Percentiles rank a stretch among this genome's conserved stretches.
Evolutionary conservation across 2,329 filamentous ascomycete species (phyloP).

Genomic region (Botrytis aclada): DNA sequence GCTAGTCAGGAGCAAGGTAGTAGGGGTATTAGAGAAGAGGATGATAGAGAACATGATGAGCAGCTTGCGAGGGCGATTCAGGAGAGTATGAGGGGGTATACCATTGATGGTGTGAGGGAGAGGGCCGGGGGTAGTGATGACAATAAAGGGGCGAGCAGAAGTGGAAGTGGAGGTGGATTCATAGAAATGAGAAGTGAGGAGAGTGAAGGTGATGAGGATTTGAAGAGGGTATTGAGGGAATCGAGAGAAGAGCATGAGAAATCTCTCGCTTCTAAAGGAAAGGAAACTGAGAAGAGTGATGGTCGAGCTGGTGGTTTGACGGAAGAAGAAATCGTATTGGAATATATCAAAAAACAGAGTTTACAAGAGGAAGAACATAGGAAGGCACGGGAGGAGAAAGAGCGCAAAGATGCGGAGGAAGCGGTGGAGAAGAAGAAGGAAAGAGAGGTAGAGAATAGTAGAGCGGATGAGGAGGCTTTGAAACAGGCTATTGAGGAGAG

Average conservation of each 20-base stretch:
- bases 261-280: not conserved
- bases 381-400: slow-evolving; percentile 20
- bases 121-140: not conserved
- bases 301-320: slow-evolving; percentile 34
- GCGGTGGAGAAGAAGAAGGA: slow-evolving; percentile 12
- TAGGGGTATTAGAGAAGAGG: slow-evolving; percentile 20
- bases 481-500: slow-evolving; percentile 55
- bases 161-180: slow-evolving; percentile 6
- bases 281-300: not conserved
- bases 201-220: slow-evolving; percentile 30
- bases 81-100: slow-evolving; percentile 44
- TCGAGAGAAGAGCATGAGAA: slow-evolving; percentile 31
- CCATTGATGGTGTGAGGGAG: slow-evolving; percentile 1
- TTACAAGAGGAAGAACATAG: slow-evolving; percentile 60
- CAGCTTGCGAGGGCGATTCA: slow-evolving; percentile 56
- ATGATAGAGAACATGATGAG: slow-evolving; percentile 56
- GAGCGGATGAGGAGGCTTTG: slow-evolving; percentile 55
- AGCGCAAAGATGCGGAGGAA: not conserved
- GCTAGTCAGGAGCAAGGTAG: not conserved
- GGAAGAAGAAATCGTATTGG: slow-evolving; percentile 71
- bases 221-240: slow-evolving; percentile 29
- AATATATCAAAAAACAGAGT: slow-evolving; percentile 76
- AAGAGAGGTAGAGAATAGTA: slow-evolving; percentile 24
- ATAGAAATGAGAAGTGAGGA: slow-evolving; percentile 3
- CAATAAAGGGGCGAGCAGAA: slow-evolving; percentile 6